Conservation (phyloP, 73 alveolate genomes). For the Stentor coeruleus region DNA sequence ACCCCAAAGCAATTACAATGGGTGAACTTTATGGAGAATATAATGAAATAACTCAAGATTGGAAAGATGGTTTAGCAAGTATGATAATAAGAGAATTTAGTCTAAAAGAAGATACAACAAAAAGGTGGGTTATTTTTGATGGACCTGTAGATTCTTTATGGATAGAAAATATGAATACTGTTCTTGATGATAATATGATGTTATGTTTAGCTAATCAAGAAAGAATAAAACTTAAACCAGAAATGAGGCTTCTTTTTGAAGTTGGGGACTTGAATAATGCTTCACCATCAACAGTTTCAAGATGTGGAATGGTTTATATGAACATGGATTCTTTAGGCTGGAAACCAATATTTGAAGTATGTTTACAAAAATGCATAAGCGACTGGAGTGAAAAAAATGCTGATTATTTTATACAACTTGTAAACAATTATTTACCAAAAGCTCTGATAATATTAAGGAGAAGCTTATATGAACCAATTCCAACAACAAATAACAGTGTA, state of each 20-base stretch:
- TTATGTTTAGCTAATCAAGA: conserved; percentile 95
- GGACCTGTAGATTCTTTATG: conserved; percentile 99
- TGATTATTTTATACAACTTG: conserved; percentile 39
- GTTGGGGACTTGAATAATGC: conserved; percentile 97
- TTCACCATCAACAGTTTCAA: conserved; percentile 96
- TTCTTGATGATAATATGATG: conserved; percentile 97
- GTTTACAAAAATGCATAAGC: conserved; percentile 65
- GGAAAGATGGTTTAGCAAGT: conserved; percentile 93
- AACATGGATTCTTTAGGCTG: conserved; percentile 97
- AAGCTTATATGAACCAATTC: conserved; percentile 49
- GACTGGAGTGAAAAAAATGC: conserved; percentile 53
- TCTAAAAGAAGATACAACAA: conserved; percentile 76
- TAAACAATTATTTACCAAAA: conserved; percentile 29
- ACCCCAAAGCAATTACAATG: conserved; percentile 93
- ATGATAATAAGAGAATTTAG: conserved; percentile 87
- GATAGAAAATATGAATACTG: conserved; percentile 99
- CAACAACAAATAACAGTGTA: conserved; percentile 46
- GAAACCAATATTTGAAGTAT: conserved; percentile 92
- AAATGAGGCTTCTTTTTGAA: conserved; percentile 94
- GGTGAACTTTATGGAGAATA: conserved; percentile 97
- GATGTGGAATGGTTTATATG: conserved; percentile 99
- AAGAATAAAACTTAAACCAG: conserved; percentile 86
- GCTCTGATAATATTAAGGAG: conserved; percentile 19
- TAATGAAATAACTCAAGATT: conserved; percentile 83
- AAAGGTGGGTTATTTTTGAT: conserved; percentile 93